phyloP scores from a whole-genome alignment of 768 basidiomycete genomes.

The Auricularia heimuer region DNA sequence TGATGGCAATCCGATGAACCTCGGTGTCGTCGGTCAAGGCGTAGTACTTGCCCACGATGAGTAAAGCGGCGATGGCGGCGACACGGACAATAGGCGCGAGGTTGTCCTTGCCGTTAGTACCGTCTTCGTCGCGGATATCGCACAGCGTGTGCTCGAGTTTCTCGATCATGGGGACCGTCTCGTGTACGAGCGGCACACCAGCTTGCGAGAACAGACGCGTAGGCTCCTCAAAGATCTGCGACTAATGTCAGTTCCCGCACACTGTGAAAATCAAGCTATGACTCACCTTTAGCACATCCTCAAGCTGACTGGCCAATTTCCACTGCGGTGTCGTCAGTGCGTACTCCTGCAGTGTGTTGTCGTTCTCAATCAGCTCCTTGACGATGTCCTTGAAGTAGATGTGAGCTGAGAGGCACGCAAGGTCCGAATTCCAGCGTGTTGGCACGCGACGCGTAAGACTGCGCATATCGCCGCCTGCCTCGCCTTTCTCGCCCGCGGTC shows the following conservation, averaged over 20 bases:
- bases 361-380: constrained; percentile 15
- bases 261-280: no score
- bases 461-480: no score
- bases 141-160: constrained; percentile 7
- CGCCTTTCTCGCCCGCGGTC: no score
- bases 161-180: constrained; percentile 13
- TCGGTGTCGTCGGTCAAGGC: constrained; percentile 17
- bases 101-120: no score
- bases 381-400: constrained; percentile 17
- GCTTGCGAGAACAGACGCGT: constrained; percentile 9
- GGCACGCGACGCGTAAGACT: constrained; percentile 18
- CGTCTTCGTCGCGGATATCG: constrained; percentile 1
- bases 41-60: constrained; percentile 15
- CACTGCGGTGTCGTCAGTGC: no score
- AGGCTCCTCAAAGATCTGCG: no score
- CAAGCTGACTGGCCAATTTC: no score
- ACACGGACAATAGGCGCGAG: constrained; percentile 9
- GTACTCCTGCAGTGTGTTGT: constrained; percentile 8
- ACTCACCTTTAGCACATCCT: no score
- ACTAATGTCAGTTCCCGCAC: no score
- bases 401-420: constrained; percentile 19
- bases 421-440: constrained; percentile 25
- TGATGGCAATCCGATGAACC: constrained; percentile 16
- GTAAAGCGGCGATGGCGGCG: constrained; percentile 11
- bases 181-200: constrained; percentile 10